A percentile compares a stretch with the other conserved stretches of the same genome.
Conservation (phyloP, 1,284 basidiomycete genomes). For the Ceratobasidium sp. region DNA sequence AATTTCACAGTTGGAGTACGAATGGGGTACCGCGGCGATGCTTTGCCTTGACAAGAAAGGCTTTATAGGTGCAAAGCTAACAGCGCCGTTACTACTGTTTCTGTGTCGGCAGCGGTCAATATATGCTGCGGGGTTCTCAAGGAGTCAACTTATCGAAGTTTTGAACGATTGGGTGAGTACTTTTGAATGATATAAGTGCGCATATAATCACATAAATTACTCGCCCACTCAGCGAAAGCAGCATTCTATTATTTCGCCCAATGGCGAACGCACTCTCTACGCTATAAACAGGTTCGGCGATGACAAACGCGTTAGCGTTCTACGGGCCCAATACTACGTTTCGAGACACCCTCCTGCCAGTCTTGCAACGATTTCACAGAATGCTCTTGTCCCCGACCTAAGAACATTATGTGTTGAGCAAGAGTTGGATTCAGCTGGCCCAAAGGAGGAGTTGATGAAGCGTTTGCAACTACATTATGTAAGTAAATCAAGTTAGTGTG, state of each 20-base stretch:
- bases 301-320: neutral
- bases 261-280: neutral
- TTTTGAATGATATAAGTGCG: no score
- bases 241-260: neutral
- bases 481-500: no score
- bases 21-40: neutral
- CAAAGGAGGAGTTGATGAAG: conserved; percentile 8
- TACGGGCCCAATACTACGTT: conserved; percentile 1
- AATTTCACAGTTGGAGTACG: neutral
- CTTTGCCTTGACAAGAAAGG: neutral
- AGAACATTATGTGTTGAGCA: neutral
- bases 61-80: neutral
- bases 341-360: conserved; percentile 2
- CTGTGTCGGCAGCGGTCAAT: neutral
- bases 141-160: no score
- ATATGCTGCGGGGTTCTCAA: neutral
- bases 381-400: neutral
- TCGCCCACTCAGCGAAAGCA: neutral
- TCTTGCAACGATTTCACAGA: neutral
- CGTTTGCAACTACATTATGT: conserved; percentile 5
- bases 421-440: neutral
- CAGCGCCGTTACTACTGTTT: neutral
- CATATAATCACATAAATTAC: neutral
- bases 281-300: neutral
- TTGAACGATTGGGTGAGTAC: neutral